Evolutionary conservation across 2,329 filamentous ascomycete genomes (phyloP), one percentile per base, ranked within the genome.

Genomic region (Emmonsiellopsis sp.): DNA sequence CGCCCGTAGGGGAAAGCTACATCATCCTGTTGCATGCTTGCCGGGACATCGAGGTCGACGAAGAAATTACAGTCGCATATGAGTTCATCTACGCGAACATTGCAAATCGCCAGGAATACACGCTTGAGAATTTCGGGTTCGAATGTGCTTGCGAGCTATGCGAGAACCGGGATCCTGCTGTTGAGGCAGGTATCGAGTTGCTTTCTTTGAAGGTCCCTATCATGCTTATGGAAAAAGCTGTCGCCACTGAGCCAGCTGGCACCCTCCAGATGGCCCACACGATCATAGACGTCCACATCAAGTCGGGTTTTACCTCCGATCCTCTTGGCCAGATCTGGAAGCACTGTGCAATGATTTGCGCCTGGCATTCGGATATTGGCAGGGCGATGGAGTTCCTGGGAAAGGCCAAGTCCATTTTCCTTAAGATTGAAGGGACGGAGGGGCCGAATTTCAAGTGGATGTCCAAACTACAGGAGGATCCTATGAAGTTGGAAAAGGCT

Each of bases 41-140:
- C 36, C 53, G 14, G 11, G 47, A 56, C 9, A 63, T 68, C 43
- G 31, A 39, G 7, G 40, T 40, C 5, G 64, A 63, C 1, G 58
- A 61, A 17, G 63, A 68, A 45, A 58, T 68, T 40, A 63, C 59
- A 2, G 52, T 62, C 39, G 37, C 59, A 1, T 66, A 65, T 49
- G 47, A 55, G 4, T 49, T 55, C 17, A 36, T 55, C 0, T 52
- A 51, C 11, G 45, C 56, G 8, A 47, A 44, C 1, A 13, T 14
- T 6, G 42, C 42, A 6, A 14, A 13, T 27, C 58, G 63, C 13
- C 59, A 55, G 40, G 21, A 53, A 2, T 42, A 54, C 13, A 53
- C 58, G 10, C 40, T 44, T n/a, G 33, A 51, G 1, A 45, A 51
- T 2, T 62, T 57, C 49, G 57, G 54, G 0, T 68, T 65, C 51